Evolutionary conservation across 768 basidiomycete genomes (phyloP).

Genomic region (Panaeolus papilionaceus): DNA sequence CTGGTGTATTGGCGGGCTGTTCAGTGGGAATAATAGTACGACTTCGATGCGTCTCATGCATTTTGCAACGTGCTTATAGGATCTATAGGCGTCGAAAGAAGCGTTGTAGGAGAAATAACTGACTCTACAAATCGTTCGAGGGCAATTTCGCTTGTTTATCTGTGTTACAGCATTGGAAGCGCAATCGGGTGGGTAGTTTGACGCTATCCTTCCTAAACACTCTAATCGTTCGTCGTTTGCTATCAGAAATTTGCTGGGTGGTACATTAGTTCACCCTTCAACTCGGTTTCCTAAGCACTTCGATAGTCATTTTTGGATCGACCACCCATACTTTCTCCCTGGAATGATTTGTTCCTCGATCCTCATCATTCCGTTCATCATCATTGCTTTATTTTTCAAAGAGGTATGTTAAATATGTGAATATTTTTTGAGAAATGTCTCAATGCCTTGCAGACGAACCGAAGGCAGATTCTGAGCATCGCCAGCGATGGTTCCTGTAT

Average conservation of each 20-base stretch:
- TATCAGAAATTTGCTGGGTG: neutral
- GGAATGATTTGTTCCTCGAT: constrained; percentile 44
- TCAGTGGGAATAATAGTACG: constrained; percentile 1
- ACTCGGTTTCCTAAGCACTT: constrained; percentile 41
- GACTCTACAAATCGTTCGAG: constrained; percentile 43
- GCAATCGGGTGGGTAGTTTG: constrained; percentile 38
- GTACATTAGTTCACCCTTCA: neutral
- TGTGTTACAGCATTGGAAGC: constrained; percentile 39
- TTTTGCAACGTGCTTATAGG: neutral
- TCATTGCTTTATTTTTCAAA: constrained; percentile 34
- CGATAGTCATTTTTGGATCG: constrained; percentile 46
- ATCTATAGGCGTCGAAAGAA: constrained; percentile 46
- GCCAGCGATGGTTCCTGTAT: neutral
- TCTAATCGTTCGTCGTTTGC: neutral
- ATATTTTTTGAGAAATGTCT: neutral
- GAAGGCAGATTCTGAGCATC: neutral
- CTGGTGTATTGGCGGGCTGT: neutral
- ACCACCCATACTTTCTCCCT: constrained; percentile 68
- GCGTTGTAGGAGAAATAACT: constrained; percentile 45
- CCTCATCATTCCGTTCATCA: constrained; percentile 33
- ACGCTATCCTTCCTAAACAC: constrained; percentile 20
- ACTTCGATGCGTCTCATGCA: neutral
- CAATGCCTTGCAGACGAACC: neutral
- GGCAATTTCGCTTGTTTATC: constrained; percentile 40
- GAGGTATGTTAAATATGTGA: neutral